Conservation (phyloP, 2,329 filamentous ascomycete genomes). For the Fusarium robinianum region DNA sequence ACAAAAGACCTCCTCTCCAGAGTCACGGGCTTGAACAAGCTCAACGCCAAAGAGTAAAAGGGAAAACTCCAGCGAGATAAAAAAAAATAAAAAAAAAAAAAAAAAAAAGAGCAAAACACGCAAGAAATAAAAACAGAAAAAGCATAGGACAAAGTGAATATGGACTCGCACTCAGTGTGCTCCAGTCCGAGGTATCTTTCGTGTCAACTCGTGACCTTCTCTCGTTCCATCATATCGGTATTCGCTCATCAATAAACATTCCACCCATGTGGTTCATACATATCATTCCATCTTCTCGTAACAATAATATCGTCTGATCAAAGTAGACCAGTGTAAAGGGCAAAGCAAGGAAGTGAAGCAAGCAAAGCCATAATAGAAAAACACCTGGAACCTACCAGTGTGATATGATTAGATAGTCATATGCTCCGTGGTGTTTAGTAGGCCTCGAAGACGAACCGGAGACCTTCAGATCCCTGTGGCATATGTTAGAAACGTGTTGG, state of each 20-base stretch:
- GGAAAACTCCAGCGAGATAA: too few relatives aligned
- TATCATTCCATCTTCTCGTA: slow-evolving; percentile 17
- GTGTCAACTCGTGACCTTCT: slow-evolving; percentile 27
- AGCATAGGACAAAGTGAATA: slow-evolving; percentile 28
- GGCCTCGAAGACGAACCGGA: slow-evolving; percentile 42
- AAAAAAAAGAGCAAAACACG: slow-evolving; percentile 7
- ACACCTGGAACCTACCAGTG: slow-evolving; percentile 15
- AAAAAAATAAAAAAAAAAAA: slow-evolving; percentile 8
- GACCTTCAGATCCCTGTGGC: slow-evolving; percentile 39
- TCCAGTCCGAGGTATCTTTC: slow-evolving; percentile 13
- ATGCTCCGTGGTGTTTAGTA: too few relatives aligned
- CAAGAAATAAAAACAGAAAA: neutral
- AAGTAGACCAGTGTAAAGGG: slow-evolving; percentile 11
- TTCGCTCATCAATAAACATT: slow-evolving; percentile 22
- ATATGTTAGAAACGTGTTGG: slow-evolving; percentile 11
- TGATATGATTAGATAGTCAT: slow-evolving; percentile 5
- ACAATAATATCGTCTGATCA: slow-evolving; percentile 9
- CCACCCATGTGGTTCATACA: slow-evolving; percentile 20
- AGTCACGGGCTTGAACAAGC: slow-evolving; percentile 10
- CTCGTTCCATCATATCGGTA: slow-evolving; percentile 9
- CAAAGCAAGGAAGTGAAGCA: slow-evolving; percentile 19
- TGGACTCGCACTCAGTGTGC: slow-evolving; percentile 16
- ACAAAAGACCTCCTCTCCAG: slow-evolving; percentile 8
- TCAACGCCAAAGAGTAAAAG: too few relatives aligned
- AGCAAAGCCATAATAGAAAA: slow-evolving; percentile 16